Conservation (phyloP, 1,139 yeast genomes). For the Taphrina sp. region DNA sequence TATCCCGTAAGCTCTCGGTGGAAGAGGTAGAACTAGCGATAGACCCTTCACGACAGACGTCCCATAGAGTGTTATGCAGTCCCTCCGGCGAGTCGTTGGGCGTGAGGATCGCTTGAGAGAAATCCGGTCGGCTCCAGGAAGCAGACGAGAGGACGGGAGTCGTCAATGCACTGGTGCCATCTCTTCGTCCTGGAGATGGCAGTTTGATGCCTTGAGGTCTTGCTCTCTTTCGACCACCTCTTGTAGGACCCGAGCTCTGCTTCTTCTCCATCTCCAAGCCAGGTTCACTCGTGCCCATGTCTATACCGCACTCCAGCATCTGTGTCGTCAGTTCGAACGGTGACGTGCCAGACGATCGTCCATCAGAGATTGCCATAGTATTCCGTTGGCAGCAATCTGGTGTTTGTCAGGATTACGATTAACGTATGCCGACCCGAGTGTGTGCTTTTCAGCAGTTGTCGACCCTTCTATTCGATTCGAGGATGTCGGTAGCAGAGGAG, state of each 20-base stretch:
- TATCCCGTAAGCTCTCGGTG: constrained; percentile 9
- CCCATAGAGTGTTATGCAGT: constrained; percentile 1
- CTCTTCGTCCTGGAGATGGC: constrained; percentile 3
- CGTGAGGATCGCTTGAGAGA: constrained; percentile 5
- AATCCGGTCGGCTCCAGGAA: constrained; percentile 6
- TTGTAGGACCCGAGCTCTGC: neutral
- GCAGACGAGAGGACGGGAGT: neutral
- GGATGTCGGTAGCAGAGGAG: no score
- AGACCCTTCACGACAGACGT: constrained; percentile 9
- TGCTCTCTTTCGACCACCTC: neutral
- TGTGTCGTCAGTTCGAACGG: no score
- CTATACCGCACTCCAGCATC: no score
- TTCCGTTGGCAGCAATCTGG: no score
- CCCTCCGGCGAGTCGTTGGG: constrained; percentile 4
- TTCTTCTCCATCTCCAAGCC: no score
- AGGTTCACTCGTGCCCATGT: no score
- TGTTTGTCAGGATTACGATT: no score
- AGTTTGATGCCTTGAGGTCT: constrained; percentile 1
- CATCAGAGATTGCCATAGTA: no score
- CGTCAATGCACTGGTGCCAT: neutral
- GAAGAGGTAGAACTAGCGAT: constrained; percentile 17
- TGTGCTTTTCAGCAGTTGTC: no score
- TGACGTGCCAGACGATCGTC: no score
- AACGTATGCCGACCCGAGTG: no score
- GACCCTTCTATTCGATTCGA: no score